Percentiles rank a stretch among this genome's conserved stretches.
Conservation (phyloP, 2,329 filamentous ascomycete species). For the Pseudovirgaria hyperparasitica region DNA sequence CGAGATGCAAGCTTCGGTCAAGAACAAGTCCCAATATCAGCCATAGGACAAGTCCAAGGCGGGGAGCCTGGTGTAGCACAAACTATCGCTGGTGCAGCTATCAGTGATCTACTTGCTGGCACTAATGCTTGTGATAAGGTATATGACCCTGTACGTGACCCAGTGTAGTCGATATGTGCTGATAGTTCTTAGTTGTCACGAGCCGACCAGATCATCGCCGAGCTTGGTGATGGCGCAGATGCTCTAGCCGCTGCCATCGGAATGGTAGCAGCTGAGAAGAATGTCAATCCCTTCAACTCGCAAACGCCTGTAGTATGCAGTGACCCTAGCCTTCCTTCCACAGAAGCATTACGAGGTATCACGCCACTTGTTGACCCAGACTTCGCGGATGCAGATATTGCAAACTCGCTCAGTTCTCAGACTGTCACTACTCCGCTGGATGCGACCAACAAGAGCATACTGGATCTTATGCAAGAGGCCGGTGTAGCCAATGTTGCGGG, state of each 20-base stretch:
- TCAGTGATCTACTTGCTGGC: constrained; percentile 49
- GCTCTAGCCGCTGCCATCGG: constrained; percentile 50
- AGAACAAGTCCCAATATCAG: constrained; percentile 46
- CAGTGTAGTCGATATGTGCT: not conserved
- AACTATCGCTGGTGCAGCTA: constrained; percentile 50
- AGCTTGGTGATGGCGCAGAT: constrained; percentile 46
- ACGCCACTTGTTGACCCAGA: constrained; percentile 54
- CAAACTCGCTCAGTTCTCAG: constrained; percentile 46
- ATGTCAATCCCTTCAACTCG: constrained; percentile 56
- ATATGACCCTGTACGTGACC: constrained; percentile 6
- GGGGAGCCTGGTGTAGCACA: constrained; percentile 48
- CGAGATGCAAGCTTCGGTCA: constrained; percentile 41
- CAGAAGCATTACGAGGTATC: constrained; percentile 49
- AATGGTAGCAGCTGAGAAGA: constrained; percentile 56
- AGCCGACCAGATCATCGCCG: constrained; percentile 50
- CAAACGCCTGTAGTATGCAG: constrained; percentile 50
- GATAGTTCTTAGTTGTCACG: constrained; percentile 37
- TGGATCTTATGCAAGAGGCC: constrained; percentile 47
- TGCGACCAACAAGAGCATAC: constrained; percentile 50
- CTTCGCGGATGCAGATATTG: constrained; percentile 42
- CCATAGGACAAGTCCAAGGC: constrained; percentile 38
- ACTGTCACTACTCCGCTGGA: constrained; percentile 43
- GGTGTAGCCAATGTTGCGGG: constrained; percentile 43
- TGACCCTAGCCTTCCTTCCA: constrained; percentile 49
- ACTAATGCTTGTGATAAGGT: constrained; percentile 55